Evolutionary conservation across 2,329 filamentous ascomycete genomes (phyloP), one percentile per base, ranked within the genome.

Genomic region (Talaromyces verruculosus): DNA sequence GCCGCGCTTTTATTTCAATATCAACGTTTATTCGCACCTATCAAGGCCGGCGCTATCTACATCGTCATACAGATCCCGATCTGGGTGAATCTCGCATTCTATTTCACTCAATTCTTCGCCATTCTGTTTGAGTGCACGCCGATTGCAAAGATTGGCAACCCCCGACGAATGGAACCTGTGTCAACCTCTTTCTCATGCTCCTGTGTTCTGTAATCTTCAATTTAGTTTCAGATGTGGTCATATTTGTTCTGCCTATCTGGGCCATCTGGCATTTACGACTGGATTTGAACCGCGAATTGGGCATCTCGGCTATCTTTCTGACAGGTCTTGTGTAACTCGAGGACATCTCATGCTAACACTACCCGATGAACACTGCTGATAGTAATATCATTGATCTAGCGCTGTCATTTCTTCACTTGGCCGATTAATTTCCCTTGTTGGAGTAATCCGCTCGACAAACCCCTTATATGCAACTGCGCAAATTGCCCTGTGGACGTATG

Each of bases 201-300:
- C 15, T 49, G 11, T 13, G 17, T 5, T 30, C 58, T 13, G 39
- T 39, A 17, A 47, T 30, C 2, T 61, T 61, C 15, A 61, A 45
- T 33, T 15, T 33, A 7, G 15, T 61, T 19, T 61, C 58, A 22
- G 58, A 61, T 30, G 10, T 61, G 15, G 37, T 33, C 19, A 61
- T 61, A 33, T 61, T 61, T 49, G 6, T 61, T 30, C 35, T 61
- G 43, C 58, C 58, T 15, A 37, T 61, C 10, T 61, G 58, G 58
- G 58, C 58, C 17, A 61, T 61, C 15, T 61, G 58, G 58, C 58
- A 28, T 49, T 25, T 61, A 39, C 39, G 41, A 17, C 10, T 49
- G 43, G 13, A 8, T 22, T 30, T 61, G 22, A 61, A 49, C 17
- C 22, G 30, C 35, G 47, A 61, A 39, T 5, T 61, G 10, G 58